Percentiles rank a stretch among this genome's conserved stretches.
These are phyloP conservation scores for Penicillium nucicola DNA, from an alignment of 495 filamentous ascomycete genomes.

Conservation along the genomic window DNA sequence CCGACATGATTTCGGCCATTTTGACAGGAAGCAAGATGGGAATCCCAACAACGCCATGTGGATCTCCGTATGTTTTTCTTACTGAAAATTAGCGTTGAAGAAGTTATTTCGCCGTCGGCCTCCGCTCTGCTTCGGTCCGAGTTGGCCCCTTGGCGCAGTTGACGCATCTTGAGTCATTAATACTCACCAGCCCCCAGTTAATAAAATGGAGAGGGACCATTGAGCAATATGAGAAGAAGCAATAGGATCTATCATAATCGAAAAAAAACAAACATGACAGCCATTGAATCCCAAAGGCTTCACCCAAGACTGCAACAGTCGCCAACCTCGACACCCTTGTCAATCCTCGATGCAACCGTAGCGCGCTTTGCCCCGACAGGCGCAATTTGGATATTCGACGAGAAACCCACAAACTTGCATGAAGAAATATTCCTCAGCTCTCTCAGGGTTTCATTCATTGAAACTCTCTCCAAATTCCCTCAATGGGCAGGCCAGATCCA, in stretches of 20 bases:
- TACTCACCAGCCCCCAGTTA: background rate
- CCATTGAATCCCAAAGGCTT: background rate
- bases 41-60: too few relatives aligned
- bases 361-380: constrained; percentile 17
- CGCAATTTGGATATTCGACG: constrained; percentile 25
- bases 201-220: background rate
- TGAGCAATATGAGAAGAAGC: too few relatives aligned
- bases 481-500: constrained; percentile 29
- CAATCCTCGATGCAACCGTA: constrained; percentile 30
- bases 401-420: background rate
- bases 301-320: background rate
- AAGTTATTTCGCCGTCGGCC: too few relatives aligned
- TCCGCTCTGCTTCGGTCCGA: background rate
- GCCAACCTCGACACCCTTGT: constrained; percentile 15
- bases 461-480: constrained; percentile 29
- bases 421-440: constrained; percentile 8
- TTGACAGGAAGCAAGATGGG: too few relatives aligned
- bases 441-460: constrained; percentile 21
- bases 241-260: background rate
- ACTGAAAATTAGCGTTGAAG: too few relatives aligned
- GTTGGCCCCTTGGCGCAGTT: background rate
- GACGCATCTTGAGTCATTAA: background rate
- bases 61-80: too few relatives aligned
- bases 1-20: too few relatives aligned
- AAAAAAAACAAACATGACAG: background rate